Conservation (phyloP, 495 filamentous ascomycete species). For the Daldinia loculata region DNA sequence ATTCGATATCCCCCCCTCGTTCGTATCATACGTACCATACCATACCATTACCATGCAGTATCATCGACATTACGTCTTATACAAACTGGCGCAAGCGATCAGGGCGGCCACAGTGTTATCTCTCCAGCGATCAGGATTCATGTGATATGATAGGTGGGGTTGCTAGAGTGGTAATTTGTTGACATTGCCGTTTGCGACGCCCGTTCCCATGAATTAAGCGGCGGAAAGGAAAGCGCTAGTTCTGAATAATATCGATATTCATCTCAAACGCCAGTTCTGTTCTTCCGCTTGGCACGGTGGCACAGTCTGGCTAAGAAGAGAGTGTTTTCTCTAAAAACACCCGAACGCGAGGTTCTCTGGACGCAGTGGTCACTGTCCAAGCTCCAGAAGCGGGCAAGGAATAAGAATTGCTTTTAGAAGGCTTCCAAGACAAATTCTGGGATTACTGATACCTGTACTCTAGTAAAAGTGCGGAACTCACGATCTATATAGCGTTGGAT, state of each 20-base stretch:
- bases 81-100: constrained; percentile 36
- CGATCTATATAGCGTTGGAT: constrained; percentile 11
- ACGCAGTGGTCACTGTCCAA: background rate
- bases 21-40: constrained; percentile 42
- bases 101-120: constrained; percentile 39
- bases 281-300: background rate
- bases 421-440: background rate
- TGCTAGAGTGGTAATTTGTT: constrained; percentile 38
- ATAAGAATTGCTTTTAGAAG: background rate
- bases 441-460: constrained; percentile 5
- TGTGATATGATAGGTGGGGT: constrained; percentile 40
- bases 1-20: constrained; percentile 45
- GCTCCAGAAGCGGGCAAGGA: background rate
- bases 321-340: constrained; percentile 8
- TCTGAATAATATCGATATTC: constrained; percentile 41
- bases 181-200: constrained; percentile 19
- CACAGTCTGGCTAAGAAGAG: constrained; percentile 20
- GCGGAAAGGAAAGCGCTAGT: constrained; percentile 8
- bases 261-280: constrained; percentile 8
- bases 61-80: constrained; percentile 40
- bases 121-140: constrained; percentile 26
- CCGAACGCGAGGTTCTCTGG: background rate
- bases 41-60: constrained; percentile 44
- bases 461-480: constrained; percentile 19
- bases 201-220: constrained; percentile 23